Conservation (phyloP, 768 basidiomycete species). For the Hericium coralloides region DNA sequence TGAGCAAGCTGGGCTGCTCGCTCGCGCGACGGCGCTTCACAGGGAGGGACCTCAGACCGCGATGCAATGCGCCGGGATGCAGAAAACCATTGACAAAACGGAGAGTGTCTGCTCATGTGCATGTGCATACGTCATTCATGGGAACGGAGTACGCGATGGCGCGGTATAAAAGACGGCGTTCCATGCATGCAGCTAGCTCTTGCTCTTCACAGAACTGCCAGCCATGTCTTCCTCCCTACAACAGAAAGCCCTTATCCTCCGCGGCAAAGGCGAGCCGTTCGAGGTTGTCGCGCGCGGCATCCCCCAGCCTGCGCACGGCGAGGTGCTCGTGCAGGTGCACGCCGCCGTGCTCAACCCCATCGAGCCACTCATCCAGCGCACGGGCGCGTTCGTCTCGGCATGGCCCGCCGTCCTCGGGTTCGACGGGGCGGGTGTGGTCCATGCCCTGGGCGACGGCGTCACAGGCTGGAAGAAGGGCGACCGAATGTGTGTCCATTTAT, state of each 20-base stretch:
- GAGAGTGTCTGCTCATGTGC: no score
- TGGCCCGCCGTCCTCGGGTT: conserved; percentile 11
- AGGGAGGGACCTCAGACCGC: no score
- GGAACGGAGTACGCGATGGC: no score
- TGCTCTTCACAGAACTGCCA: no score
- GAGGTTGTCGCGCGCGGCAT: background rate
- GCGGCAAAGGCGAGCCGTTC: background rate
- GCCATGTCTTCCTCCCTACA: background rate
- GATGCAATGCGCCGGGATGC: no score
- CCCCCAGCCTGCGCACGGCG: conserved; percentile 4
- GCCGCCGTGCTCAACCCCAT: conserved; percentile 2
- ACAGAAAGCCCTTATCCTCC: background rate
- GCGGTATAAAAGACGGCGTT: no score
- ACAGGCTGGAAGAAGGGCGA: background rate
- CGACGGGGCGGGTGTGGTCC: conserved; percentile 2
- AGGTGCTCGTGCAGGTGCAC: conserved; percentile 9
- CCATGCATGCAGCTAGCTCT: no score
- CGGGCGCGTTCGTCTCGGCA: conserved; percentile 4
- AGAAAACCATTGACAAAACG: no score
- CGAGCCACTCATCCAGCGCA: background rate
- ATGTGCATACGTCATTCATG: no score
- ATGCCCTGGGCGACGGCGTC: background rate
- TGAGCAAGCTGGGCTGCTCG: no score
- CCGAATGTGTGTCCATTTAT: background rate
- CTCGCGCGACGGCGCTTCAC: no score